Evolutionary conservation across 2,329 filamentous ascomycete species (phyloP), one percentile per base, ranked within the genome.

Genomic region (Calonectria multiphialidica): DNA sequence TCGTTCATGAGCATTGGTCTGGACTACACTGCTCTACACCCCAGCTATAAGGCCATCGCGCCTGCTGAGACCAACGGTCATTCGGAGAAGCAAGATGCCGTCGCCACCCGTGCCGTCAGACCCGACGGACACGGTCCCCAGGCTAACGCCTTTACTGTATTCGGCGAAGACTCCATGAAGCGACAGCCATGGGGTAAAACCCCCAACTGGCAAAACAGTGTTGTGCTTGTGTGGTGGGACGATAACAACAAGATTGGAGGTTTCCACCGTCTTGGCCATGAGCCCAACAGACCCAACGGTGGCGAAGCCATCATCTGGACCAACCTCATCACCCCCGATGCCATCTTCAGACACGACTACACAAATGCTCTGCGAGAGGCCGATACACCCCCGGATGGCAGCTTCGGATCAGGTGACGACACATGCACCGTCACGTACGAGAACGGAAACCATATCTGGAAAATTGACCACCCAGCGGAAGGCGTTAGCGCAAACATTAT

Each of bases 161-260:
- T 40, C 5, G 63, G 63, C 8, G 63, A 55, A 35, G 63, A 66
- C 10, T 23, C 35, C 6, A 66, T 53, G 21, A 21, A 42, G 23
- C 47, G 63, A 8, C 47, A 44, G 21, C 47, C 63, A 1, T 40
- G 25, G 23, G 45, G 45, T 10, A 16, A 37, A 2, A 66, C 63
- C 9, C 47, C 63, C n/a, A 66, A 66, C 42, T 66, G 63, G 63
- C 63, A 66, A 35, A 42, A 66, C 35, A 66, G 63, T 12, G 63
- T 66, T 6, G 63, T 66, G 2, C n/a, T 66, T 3, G 35, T 42
- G 5, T 66, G 63, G 63, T 66, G 63, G 63, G 63, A 66, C 13
- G 63, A 53, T 8, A 40, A 44, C 35, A 25, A 66, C 35, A 53
- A 55, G 23, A 55, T 66, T 44, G 63, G 63, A 3, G 63, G 63